Evolutionary conservation across 257 asterid genomes (phyloP).

Genomic region (Penstemon barbatus): DNA sequence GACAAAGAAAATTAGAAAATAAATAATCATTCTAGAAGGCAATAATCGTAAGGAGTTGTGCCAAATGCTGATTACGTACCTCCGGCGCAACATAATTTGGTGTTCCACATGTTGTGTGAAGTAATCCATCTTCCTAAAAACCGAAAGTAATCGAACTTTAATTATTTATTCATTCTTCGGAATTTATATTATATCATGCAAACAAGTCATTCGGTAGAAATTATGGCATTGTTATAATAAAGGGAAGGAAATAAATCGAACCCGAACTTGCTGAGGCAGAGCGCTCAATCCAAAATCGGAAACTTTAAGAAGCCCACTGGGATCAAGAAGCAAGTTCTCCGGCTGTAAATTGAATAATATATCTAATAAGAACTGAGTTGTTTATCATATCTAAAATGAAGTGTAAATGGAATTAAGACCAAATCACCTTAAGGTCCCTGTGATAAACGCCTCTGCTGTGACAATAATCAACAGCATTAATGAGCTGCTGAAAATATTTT

Average conservation of each 20-base stretch:
- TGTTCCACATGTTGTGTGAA: conserved; percentile 97
- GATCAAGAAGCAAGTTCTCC: conserved; percentile 84
- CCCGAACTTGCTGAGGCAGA: conserved; percentile 95
- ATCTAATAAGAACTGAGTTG: neutral
- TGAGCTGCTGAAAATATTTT: conserved; percentile 69
- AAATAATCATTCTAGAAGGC: neutral
- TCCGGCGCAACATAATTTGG: conserved; percentile 99
- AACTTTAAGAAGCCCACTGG: conserved; percentile 77
- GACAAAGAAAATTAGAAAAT: conserved; percentile 12
- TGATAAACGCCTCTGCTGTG: conserved; percentile 75
- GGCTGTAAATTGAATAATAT: conserved; percentile 51
- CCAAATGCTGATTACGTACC: conserved; percentile 44
- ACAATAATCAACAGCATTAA: conserved; percentile 69
- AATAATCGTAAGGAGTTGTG: neutral
- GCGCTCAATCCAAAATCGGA: conserved; percentile 97
- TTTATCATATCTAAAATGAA: too few relatives aligned
- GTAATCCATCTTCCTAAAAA: conserved; percentile 88
- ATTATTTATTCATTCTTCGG: neutral
- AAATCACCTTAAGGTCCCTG: conserved; percentile 63
- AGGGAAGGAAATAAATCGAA: conserved; percentile 27
- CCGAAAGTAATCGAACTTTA: conserved; percentile 14
- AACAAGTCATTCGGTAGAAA: neutral
- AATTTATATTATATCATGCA: neutral
- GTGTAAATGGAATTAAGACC: neutral
- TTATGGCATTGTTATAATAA: neutral